Base-by-base conservation (phyloP, 1,139 yeast species). In the Hansenula anomala region DNA sequence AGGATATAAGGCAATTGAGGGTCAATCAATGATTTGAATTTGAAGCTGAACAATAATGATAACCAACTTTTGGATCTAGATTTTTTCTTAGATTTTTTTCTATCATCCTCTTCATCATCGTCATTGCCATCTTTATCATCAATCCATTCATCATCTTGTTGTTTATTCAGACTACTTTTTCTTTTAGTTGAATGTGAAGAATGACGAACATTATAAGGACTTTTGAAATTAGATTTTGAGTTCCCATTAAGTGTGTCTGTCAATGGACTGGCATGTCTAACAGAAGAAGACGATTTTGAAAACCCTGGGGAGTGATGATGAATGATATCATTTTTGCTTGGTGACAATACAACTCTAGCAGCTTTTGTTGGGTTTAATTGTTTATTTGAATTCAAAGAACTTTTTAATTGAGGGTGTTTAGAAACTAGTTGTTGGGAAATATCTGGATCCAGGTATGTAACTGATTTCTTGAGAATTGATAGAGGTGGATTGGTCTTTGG, bases 1-100 rank as follows among this genome's bases (percentile, higher is more conserved):
- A 87, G 58, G 19, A 84, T 73, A 49, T 78, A 80, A 0, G 95
- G 92, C 3, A 75, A 61, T 37, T 69, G 67, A 1, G 86, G 82
- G 47, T 84, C 72, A 36, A 67, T 41, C 38, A 60, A 33, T 49
- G 67, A 33, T 38, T 42, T 31, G 52, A 60, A n/a, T 37, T 36
- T 9, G 50, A 48, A 32, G 3, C 32, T 38, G 19, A 30, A 38
- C 8, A 41, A 29, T n/a, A 40, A 23, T n/a, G 42, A 36, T 14
- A 28, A 25, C 31, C 41, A 38, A 22, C 37, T 26, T 37, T 36
- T 43, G 34, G 37, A 38, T 31, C 36, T 37, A 33, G 36, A 14
- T 28, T 45, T 42, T 33, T 32, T 38, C n/a, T 10, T 25, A 17
- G 16, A 23, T 18, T 12, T 24, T 23, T 15, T 20, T 17, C 12